phyloP scores from a whole-genome alignment of 208 protist genomes.

The Endotrypanum monterogeii region DNA sequence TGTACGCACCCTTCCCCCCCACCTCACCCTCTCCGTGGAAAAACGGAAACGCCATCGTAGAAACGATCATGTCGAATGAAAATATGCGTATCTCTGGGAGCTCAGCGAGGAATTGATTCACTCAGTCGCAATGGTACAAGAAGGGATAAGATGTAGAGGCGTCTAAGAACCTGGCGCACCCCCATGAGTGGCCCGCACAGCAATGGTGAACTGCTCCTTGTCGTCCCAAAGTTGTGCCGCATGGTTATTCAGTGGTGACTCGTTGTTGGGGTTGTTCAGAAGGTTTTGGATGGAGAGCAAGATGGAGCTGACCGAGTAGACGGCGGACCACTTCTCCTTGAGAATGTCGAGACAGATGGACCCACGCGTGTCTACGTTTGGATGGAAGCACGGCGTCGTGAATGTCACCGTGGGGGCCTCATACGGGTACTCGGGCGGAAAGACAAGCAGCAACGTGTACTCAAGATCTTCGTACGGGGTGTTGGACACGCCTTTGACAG shows the following conservation, averaged over 20 bases:
- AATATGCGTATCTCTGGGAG: constrained; percentile 4
- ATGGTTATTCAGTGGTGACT: constrained; percentile 94
- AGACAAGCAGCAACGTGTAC: constrained; percentile 92
- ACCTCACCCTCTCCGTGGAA: neutral
- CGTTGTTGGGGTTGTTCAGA: constrained; percentile 96
- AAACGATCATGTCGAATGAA: neutral
- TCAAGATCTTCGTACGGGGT: constrained; percentile 93
- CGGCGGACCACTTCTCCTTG: constrained; percentile 97
- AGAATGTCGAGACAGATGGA: constrained; percentile 98
- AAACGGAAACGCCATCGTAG: neutral
- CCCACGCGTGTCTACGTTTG: constrained; percentile 94
- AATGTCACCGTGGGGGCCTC: constrained; percentile 93
- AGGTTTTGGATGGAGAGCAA: constrained; percentile 96
- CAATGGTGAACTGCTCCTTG: constrained; percentile 57
- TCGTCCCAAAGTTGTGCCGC: constrained; percentile 93
- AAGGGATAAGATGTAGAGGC: neutral
- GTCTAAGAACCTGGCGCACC: constrained; percentile 9
- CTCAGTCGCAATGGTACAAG: neutral
- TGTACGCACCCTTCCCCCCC: neutral
- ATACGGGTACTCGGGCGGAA: constrained; percentile 95
- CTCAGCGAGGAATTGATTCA: neutral
- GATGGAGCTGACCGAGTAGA: constrained; percentile 94
- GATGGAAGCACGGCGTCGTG: constrained; percentile 95
- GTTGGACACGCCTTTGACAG: constrained; percentile 75
- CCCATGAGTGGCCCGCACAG: constrained; percentile 62